phyloP scores from a whole-genome alignment of 2,329 filamentous ascomycete genomes.

The Epichloe gansuensis region DNA sequence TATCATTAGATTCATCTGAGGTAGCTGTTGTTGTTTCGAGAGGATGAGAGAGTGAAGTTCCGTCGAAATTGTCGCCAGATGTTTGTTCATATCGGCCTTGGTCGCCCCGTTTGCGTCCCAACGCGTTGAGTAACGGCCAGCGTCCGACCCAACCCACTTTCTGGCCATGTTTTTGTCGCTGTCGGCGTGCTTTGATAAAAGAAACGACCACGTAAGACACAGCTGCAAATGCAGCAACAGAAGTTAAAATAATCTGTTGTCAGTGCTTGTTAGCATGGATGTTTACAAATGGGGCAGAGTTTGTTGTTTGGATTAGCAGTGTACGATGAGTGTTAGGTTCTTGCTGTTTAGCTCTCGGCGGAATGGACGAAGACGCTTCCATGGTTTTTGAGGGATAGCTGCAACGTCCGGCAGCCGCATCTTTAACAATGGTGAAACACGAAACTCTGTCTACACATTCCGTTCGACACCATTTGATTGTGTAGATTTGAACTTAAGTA shows the following conservation, averaged over 20 bases:
- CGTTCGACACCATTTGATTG: background rate
- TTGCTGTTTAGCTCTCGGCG: conserved; percentile 4
- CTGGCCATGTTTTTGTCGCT: background rate
- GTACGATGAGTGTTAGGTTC: conserved; percentile 8
- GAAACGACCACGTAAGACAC: background rate
- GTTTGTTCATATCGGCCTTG: conserved; percentile 19
- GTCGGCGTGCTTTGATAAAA: background rate
- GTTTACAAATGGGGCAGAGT: background rate
- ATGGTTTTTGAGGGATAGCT: background rate
- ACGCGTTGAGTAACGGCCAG: background rate
- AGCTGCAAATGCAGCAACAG: background rate
- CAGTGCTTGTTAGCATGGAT: background rate
- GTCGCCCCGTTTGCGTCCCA: conserved; percentile 9
- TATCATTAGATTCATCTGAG: conserved; percentile 4
- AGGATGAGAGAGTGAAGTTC: conserved; percentile 12
- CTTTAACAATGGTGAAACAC: background rate
- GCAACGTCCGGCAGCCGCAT: background rate
- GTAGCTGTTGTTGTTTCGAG: conserved; percentile 12
- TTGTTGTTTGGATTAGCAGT: background rate
- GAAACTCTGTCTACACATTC: background rate
- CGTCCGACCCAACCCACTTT: background rate
- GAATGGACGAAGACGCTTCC: background rate
- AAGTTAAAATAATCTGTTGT: conserved; percentile 1
- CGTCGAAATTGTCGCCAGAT: conserved; percentile 16
- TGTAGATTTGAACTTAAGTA: background rate